Percentiles rank a stretch among this genome's conserved stretches.
These are phyloP conservation scores for Opeltia flavorubescens DNA, from an alignment of 495 filamentous ascomycete species.

Conservation along the genomic window DNA sequence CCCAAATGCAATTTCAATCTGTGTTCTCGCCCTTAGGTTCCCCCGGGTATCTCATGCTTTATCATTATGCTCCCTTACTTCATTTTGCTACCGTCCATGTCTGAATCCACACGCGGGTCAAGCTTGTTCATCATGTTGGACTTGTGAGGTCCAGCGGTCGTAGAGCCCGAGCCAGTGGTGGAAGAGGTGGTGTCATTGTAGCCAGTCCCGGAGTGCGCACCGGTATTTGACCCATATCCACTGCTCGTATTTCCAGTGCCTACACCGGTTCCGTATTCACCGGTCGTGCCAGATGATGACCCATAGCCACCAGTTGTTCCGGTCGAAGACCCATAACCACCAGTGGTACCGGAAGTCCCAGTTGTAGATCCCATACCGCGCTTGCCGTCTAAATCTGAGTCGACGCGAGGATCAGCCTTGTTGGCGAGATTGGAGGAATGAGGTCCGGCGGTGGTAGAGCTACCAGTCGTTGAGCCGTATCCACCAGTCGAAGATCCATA, in stretches of 20 bases:
- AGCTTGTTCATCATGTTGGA: conserved; percentile 42
- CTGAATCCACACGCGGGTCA: conserved; percentile 21
- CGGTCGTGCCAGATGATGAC: too few species aligned
- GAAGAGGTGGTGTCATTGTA: conserved; percentile 13
- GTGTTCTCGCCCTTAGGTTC: neutral
- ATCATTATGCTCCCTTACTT: neutral
- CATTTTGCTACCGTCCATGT: conserved; percentile 6
- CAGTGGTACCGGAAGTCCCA: conserved; percentile 9
- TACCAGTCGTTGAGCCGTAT: conserved; percentile 6
- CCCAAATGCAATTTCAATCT: neutral
- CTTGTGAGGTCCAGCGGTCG: conserved; percentile 29
- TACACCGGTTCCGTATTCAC: too few species aligned
- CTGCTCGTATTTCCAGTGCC: neutral
- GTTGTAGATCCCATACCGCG: neutral
- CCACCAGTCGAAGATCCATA: conserved; percentile 25
- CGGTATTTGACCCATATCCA: neutral
- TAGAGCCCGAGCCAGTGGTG: conserved; percentile 13
- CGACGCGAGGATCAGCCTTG: conserved; percentile 35
- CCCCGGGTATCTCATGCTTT: neutral
- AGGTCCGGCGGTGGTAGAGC: conserved; percentile 19
- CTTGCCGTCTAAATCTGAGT: conserved; percentile 28
- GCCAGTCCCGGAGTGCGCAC: conserved; percentile 4
- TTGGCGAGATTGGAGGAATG: conserved; percentile 28
- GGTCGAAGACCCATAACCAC: conserved; percentile 25
- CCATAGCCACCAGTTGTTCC: conserved; percentile 8